These are phyloP conservation scores for Nakaseomyces nivariensis DNA, from an alignment of 1,139 yeast genomes.

Conservation along the genomic window DNA sequence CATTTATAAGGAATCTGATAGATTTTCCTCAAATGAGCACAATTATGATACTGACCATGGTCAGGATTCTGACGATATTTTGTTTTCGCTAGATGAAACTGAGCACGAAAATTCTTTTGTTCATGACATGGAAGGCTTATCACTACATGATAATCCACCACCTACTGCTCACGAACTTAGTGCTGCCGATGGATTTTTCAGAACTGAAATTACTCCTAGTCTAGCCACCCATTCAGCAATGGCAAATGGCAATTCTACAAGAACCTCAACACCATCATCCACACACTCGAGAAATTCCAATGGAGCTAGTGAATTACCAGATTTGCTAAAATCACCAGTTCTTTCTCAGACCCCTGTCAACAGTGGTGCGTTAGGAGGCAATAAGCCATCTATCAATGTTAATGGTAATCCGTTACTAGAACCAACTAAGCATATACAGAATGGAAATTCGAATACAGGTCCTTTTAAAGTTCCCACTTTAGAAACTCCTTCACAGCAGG, in stretches of 20 bases:
- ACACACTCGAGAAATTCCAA: not conserved
- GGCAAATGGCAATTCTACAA: slow-evolving; percentile 6
- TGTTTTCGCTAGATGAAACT: slow-evolving; percentile 37
- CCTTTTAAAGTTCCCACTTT: not conserved
- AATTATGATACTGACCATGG: slow-evolving; percentile 17
- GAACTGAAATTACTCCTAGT: slow-evolving; percentile 4
- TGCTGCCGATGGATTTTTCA: not conserved
- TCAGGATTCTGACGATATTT: slow-evolving; percentile 32
- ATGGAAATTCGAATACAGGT: not conserved
- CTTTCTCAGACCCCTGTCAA: slow-evolving; percentile 3
- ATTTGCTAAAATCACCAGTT: slow-evolving; percentile 25
- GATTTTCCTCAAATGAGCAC: slow-evolving; percentile 1
- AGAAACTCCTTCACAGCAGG: not conserved
- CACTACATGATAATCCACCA: slow-evolving; percentile 9
- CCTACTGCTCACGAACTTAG: not conserved
- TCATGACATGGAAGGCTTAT: slow-evolving; percentile 21
- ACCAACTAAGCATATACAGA: not conserved
- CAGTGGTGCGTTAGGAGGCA: not conserved
- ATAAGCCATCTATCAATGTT: not conserved
- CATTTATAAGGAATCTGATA: not conserved
- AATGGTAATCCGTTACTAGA: not conserved
- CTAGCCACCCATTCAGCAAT: slow-evolving; percentile 1
- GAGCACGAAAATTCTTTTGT: slow-evolving; percentile 22
- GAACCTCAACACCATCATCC: not conserved
- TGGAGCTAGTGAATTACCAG: slow-evolving; percentile 20